Evolutionary conservation across 345 rosid species (phyloP).

Genomic region (Physaria fendleri): DNA sequence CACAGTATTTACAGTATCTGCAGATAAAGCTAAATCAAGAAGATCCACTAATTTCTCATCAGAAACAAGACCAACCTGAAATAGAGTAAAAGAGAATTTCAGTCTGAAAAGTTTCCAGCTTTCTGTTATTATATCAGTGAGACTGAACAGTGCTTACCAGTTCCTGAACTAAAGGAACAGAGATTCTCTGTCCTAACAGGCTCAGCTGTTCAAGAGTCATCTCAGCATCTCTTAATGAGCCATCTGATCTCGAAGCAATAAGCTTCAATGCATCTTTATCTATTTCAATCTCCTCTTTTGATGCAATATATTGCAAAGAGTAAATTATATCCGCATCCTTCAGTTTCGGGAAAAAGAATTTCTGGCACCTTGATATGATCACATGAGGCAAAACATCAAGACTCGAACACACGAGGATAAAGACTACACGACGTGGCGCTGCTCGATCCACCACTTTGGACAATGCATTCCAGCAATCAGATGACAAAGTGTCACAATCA

Average conservation of each 20-base stretch:
- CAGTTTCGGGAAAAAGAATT: constrained; percentile 91
- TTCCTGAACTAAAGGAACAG: constrained; percentile 85
- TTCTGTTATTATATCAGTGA: neutral
- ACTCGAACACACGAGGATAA: constrained; percentile 82
- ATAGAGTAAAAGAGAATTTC: neutral
- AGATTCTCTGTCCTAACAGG: constrained; percentile 84
- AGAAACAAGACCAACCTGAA: constrained; percentile 88
- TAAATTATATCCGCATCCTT: constrained; percentile 82
- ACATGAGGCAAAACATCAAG: constrained; percentile 92
- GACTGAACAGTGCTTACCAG: constrained; percentile 42
- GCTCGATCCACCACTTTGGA: constrained; percentile 77
- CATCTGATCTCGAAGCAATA: constrained; percentile 93
- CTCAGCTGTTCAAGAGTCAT: constrained; percentile 97
- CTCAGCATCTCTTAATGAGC: constrained; percentile 94
- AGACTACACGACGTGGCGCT: constrained; percentile 73
- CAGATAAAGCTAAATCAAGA: constrained; percentile 98
- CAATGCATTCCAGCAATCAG: constrained; percentile 77
- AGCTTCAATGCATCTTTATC: constrained; percentile 90
- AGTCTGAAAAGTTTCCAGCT: neutral
- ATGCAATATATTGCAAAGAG: constrained; percentile 76
- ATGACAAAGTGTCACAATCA: constrained; percentile 74
- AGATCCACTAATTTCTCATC: constrained; percentile 98
- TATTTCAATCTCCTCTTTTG: constrained; percentile 71
- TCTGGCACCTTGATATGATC: constrained; percentile 93
- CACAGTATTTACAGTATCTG: constrained; percentile 96